Evolutionary conservation across 257 asterid genomes (phyloP).

Genomic region (Salvia splendens): DNA sequence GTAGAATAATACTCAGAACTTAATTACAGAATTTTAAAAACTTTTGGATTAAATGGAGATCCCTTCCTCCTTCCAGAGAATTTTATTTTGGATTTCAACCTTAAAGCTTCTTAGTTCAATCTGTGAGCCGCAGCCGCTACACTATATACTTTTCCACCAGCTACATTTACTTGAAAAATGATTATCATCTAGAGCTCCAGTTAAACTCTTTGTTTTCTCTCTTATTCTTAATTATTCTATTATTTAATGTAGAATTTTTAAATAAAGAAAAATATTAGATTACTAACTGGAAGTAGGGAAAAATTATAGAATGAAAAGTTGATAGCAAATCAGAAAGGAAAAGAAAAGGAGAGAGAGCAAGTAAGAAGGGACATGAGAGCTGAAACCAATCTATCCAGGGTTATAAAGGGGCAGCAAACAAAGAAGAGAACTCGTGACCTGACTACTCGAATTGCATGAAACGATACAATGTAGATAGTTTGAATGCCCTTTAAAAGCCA

Average conservation of each 20-base stretch:
- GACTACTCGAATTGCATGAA: constrained; percentile 67
- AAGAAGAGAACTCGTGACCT: constrained; percentile 49
- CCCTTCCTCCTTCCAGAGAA: constrained; percentile 2
- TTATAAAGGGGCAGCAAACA: constrained; percentile 2
- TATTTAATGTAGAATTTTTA: not conserved
- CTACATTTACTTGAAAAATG: not conserved
- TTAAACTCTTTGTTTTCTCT: not conserved
- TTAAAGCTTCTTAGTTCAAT: constrained; percentile 20
- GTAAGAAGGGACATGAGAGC: not conserved
- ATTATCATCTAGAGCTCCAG: not conserved
- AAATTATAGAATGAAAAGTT: not conserved
- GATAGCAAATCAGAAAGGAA: not conserved
- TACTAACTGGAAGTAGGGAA: not conserved
- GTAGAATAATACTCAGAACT: constrained; percentile 24
- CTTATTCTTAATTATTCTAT: not conserved
- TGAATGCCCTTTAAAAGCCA: constrained; percentile 78
- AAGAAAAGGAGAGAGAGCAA: not conserved
- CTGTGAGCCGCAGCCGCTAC: constrained; percentile 7
- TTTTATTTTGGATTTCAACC: not conserved
- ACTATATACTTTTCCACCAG: constrained; percentile 2
- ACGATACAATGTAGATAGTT: constrained; percentile 76
- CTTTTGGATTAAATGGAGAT: constrained; percentile 13
- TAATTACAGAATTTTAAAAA: constrained; percentile 13
- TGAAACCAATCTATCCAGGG: constrained; percentile 5
- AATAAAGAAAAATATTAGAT: not conserved